These are phyloP conservation scores for Quercus lobata DNA, from an alignment of 331 rosid species.

Conservation along the genomic window DNA sequence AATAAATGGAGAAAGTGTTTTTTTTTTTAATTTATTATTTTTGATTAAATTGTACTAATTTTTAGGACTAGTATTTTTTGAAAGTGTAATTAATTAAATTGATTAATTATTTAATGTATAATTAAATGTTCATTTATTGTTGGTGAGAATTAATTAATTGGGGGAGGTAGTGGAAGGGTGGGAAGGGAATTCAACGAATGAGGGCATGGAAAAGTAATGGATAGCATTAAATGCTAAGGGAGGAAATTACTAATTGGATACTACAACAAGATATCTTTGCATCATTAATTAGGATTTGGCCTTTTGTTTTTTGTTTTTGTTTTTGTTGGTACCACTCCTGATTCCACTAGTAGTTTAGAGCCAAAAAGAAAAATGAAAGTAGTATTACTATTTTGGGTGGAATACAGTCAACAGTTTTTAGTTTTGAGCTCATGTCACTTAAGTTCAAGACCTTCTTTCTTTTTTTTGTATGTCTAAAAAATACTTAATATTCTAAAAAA, in stretches of 20 bases:
- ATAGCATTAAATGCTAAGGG: constrained; percentile 53
- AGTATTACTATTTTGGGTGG: too few species aligned
- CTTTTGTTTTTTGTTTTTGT: background rate
- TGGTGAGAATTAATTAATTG: constrained; percentile 43
- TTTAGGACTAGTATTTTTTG: constrained; percentile 4
- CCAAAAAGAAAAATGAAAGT: background rate
- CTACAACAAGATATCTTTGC: background rate
- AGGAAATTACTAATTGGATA: constrained; percentile 2
- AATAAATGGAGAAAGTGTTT: background rate
- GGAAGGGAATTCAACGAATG: constrained; percentile 61
- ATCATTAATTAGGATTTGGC: background rate
- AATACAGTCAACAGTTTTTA: too few species aligned
- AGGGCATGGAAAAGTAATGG: constrained; percentile 55
- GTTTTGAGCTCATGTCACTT: too few species aligned
- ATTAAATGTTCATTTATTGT: constrained; percentile 51
- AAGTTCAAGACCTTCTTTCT: too few species aligned
- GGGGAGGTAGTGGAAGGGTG: constrained; percentile 38
- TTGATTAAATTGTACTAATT: background rate
- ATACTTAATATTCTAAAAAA: too few species aligned
- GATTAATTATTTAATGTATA: constrained; percentile 14
- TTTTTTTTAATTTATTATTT: constrained; percentile 1
- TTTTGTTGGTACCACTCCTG: background rate
- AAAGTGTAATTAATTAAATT: constrained; percentile 19
- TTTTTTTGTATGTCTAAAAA: background rate
- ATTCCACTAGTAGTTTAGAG: background rate